A percentile compares a stretch with the other conserved stretches of the same genome.
Evolutionary conservation across 164 flowering plant species (phyloP).

Genomic region (Vitis amurensis): DNA sequence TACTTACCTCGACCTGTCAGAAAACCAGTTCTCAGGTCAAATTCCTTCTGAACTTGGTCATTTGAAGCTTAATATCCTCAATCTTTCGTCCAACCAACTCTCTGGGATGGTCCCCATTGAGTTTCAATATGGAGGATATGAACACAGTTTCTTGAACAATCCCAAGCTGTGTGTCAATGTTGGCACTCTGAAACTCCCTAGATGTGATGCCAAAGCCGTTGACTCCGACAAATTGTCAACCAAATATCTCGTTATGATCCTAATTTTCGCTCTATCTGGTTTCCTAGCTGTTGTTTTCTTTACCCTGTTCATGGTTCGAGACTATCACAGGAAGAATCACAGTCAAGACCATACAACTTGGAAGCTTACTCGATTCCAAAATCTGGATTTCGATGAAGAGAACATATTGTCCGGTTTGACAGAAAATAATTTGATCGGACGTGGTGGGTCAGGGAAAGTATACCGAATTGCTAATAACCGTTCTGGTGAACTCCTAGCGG

Average conservation of each 20-base stretch:
- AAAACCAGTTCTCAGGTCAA: constrained; percentile 62
- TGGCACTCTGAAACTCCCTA: constrained; percentile 21
- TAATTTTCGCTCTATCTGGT: constrained; percentile 20
- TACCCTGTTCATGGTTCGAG: constrained; percentile 32
- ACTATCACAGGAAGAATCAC: constrained; percentile 32
- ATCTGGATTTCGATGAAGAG: constrained; percentile 54
- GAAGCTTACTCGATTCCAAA: constrained; percentile 80
- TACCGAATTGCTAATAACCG: constrained; percentile 41
- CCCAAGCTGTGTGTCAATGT: constrained; percentile 52
- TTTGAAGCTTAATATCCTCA: constrained; percentile 40
- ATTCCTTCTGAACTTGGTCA: constrained; percentile 55
- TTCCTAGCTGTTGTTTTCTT: constrained; percentile 17
- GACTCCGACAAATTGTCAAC: constrained; percentile 26
- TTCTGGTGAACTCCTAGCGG: constrained; percentile 61
- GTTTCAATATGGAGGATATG: constrained; percentile 52
- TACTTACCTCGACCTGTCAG: constrained; percentile 52
- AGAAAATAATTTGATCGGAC: constrained; percentile 64
- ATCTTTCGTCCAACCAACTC: constrained; percentile 69
- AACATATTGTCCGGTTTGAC: constrained; percentile 51
- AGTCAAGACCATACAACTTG: constrained; percentile 36
- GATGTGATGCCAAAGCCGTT: constrained; percentile 18
- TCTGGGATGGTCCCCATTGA: constrained; percentile 58
- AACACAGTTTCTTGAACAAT: constrained; percentile 65
- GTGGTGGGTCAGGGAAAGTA: constrained; percentile 84
- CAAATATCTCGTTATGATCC: constrained; percentile 31